Evolutionary conservation across 331 rosid genomes (phyloP).

Genomic region (Malus hybrid): DNA sequence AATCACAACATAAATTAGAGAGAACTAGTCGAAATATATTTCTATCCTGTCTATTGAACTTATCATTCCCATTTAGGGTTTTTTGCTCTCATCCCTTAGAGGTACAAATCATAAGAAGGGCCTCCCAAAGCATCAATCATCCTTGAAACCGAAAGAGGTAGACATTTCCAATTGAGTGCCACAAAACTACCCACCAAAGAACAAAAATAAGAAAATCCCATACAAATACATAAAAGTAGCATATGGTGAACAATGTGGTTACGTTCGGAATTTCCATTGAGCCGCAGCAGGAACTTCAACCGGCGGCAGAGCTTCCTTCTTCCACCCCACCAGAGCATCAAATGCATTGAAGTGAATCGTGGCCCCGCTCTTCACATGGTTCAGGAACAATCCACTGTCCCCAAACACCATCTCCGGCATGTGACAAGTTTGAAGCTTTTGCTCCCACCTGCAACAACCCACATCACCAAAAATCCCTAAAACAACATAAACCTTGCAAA

Average conservation of each 20-base stretch:
- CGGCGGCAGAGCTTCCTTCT: slow-evolving; percentile 89
- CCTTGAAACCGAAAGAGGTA: neutral
- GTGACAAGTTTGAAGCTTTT: slow-evolving; percentile 75
- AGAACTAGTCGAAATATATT: neutral
- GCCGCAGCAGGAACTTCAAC: slow-evolving; percentile 99
- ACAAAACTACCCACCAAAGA: neutral
- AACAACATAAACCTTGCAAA: neutral
- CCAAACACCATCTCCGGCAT: slow-evolving; percentile 98
- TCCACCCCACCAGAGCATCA: slow-evolving; percentile 92
- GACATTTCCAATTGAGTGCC: neutral
- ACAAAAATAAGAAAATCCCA: neutral
- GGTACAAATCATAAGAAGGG: neutral
- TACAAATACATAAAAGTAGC: neutral
- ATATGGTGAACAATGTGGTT: neutral
- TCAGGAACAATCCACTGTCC: slow-evolving; percentile 60
- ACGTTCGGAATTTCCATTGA: slow-evolving; percentile 91
- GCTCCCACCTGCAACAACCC: slow-evolving; percentile 68
- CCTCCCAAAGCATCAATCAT: neutral
- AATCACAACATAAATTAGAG: neutral
- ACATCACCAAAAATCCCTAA: slow-evolving; percentile 4
- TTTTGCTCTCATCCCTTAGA: neutral
- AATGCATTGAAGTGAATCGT: slow-evolving; percentile 79
- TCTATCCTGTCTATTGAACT: neutral
- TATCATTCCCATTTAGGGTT: neutral
- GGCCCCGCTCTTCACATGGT: slow-evolving; percentile 62